These are phyloP conservation scores for Camellia sinensis DNA, from an alignment of 148 eudicot species.

Conservation along the genomic window DNA sequence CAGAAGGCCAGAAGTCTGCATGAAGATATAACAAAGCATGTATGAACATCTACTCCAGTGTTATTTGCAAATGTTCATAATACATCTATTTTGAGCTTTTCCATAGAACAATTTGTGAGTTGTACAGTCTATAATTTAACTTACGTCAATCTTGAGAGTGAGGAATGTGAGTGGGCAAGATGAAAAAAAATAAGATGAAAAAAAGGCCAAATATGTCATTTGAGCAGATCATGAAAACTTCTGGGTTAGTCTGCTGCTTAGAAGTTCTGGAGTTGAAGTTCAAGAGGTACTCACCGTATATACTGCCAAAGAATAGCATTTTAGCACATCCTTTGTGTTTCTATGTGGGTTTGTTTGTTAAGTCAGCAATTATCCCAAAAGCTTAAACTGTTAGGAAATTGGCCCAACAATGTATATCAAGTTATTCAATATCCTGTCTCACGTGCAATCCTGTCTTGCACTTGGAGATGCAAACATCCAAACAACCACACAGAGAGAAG, in stretches of 20 bases:
- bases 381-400: too few relatives aligned
- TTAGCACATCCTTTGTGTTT: neutral
- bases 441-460: too few relatives aligned
- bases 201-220: neutral
- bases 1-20: slow-evolving; percentile 60
- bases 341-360: neutral
- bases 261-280: neutral
- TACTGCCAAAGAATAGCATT: too few relatives aligned
- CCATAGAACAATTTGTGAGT: neutral
- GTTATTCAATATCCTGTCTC: too few relatives aligned
- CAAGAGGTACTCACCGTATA: too few relatives aligned
- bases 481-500: too few relatives aligned
- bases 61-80: neutral
- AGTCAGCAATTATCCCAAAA: too few relatives aligned
- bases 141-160: neutral
- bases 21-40: slow-evolving; percentile 65
- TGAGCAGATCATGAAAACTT: neutral
- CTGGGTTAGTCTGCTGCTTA: neutral
- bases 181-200: neutral
- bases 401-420: too few relatives aligned
- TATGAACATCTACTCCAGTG: slow-evolving; percentile 28
- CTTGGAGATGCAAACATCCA: too few relatives aligned
- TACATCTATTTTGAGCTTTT: neutral
- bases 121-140: neutral
- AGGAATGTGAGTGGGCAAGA: neutral